Conservation (phyloP, 2,329 filamentous ascomycete genomes). For the Laburnicola sp. region DNA sequence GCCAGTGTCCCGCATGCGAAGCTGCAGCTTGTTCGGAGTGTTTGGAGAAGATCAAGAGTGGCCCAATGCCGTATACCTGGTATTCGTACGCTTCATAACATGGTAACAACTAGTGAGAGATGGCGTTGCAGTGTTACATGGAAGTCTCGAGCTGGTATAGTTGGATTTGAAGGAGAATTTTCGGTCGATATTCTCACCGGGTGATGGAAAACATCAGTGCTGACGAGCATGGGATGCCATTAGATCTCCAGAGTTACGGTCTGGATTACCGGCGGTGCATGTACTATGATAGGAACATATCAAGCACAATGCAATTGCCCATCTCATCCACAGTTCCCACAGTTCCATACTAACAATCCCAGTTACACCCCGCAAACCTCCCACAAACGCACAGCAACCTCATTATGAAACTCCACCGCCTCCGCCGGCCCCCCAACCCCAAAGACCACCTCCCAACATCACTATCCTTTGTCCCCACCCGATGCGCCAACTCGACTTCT, state of each 20-base stretch:
- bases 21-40: neutral
- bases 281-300: too few relatives aligned
- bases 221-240: too few relatives aligned
- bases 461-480: slow-evolving; percentile 12
- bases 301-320: neutral
- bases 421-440: slow-evolving; percentile 1
- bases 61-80: neutral
- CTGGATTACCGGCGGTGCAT: too few relatives aligned
- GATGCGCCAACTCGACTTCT: slow-evolving; percentile 11
- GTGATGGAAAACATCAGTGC: too few relatives aligned
- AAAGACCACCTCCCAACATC: slow-evolving; percentile 13
- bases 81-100: neutral
- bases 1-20: neutral
- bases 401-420: slow-evolving; percentile 13
- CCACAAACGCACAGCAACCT: slow-evolving; percentile 5
- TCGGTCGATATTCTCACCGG: too few relatives aligned
- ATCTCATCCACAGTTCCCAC: neutral
- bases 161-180: too few relatives aligned
- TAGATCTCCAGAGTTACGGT: too few relatives aligned
- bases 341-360: neutral
- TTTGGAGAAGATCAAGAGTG: neutral
- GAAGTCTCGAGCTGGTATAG: too few relatives aligned
- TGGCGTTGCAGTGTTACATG: too few relatives aligned
- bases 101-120: neutral
- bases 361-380: neutral